These are phyloP conservation scores for Dothistroma pini DNA, from an alignment of 2,329 filamentous ascomycete genomes.

Conservation along the genomic window DNA sequence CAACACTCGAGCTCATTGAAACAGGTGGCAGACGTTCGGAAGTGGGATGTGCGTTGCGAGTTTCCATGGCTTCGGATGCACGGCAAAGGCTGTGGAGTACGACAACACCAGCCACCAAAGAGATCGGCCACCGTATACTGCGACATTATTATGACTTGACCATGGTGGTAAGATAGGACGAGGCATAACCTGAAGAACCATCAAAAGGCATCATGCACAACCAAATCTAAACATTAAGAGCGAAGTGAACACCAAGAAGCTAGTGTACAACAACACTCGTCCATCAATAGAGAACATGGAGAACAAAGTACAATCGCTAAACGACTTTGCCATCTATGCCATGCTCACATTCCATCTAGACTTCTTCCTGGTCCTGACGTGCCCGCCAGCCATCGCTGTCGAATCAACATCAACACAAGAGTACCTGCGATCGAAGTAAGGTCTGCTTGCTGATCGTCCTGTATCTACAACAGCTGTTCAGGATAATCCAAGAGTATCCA, in stretches of 20 bases:
- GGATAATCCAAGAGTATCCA: not conserved
- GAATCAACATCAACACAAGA: not conserved
- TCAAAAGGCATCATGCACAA: not conserved
- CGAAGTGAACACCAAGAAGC: not conserved
- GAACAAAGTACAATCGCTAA: not conserved
- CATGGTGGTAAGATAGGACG: too few species aligned
- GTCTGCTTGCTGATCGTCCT: not conserved
- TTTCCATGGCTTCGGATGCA: too few species aligned
- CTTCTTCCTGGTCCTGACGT: not conserved
- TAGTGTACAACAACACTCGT: too few species aligned
- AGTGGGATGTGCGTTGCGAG: too few species aligned
- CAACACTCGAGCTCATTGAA: too few species aligned
- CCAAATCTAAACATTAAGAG: constrained; percentile 1
- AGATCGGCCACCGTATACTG: too few species aligned
- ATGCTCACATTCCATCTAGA: not conserved
- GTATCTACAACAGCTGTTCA: not conserved
- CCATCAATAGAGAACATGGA: not conserved
- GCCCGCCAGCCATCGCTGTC: not conserved
- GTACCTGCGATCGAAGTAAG: not conserved
- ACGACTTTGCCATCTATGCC: not conserved
- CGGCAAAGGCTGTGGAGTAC: too few species aligned
- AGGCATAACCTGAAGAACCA: not conserved
- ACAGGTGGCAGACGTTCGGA: too few species aligned
- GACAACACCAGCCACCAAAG: too few species aligned
- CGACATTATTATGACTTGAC: too few species aligned